Percentiles rank a stretch among this genome's conserved stretches.
Evolutionary conservation across 164 flowering plant genomes (phyloP).

Genomic region (Piper longum): DNA sequence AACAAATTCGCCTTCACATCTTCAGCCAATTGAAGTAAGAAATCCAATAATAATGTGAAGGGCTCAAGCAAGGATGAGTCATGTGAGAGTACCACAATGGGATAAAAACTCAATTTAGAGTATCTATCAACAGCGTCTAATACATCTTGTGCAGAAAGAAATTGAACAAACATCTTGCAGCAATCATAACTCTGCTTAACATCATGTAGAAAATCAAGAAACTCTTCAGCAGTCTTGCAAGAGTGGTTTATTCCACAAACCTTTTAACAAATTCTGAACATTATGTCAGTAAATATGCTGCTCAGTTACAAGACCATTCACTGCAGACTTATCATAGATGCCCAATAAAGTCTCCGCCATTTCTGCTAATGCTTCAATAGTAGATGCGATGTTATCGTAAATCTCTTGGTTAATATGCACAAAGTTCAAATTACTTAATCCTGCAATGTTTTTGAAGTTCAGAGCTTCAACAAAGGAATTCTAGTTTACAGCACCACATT

Average conservation of each 20-base stretch:
- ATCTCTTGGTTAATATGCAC: constrained; percentile 50
- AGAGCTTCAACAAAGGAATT: constrained; percentile 47
- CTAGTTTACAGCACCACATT: no score
- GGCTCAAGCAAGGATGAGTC: constrained; percentile 54
- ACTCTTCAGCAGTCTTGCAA: constrained; percentile 27
- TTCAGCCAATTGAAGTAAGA: constrained; percentile 51
- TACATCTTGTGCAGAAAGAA: constrained; percentile 28
- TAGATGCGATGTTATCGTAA: constrained; percentile 28
- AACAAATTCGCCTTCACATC: constrained; percentile 41
- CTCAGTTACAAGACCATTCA: constrained; percentile 44
- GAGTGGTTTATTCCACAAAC: constrained; percentile 19
- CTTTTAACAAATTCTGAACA: constrained; percentile 28
- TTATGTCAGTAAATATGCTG: constrained; percentile 58
- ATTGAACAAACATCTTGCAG: constrained; percentile 32
- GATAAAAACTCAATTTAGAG: constrained; percentile 31
- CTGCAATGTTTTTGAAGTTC: constrained; percentile 80
- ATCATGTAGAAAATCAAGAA: constrained; percentile 32
- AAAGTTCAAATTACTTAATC: constrained; percentile 46
- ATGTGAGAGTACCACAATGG: constrained; percentile 19
- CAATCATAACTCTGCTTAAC: constrained; percentile 59
- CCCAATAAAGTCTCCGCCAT: constrained; percentile 53
- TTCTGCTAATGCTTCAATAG: constrained; percentile 63
- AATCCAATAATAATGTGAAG: constrained; percentile 47
- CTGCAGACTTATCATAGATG: constrained; percentile 19
- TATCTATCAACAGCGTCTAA: constrained; percentile 40